Evolutionary conservation across 1,284 basidiomycete species (phyloP).

Genomic region (Macrocystidia cucumis): DNA sequence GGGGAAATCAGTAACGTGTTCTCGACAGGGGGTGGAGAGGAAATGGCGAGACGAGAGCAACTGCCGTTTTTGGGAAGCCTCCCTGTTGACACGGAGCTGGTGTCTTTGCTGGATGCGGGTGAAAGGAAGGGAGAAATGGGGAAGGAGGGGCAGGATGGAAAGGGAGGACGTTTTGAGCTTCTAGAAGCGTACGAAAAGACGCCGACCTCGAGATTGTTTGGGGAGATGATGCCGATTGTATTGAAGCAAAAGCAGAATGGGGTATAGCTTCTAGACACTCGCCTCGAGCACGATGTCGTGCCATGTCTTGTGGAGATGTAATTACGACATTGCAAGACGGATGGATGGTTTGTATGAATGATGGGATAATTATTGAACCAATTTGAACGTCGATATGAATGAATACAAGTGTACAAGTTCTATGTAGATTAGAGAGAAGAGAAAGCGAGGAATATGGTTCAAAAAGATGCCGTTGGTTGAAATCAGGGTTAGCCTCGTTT

Average conservation of each 20-base stretch:
- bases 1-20: conserved; percentile 94
- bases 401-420: too few relatives aligned
- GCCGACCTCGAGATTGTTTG: conserved; percentile 54
- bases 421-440: too few relatives aligned
- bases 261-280: too few relatives aligned
- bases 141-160: conserved; percentile 13
- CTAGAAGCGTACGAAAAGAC: conserved; percentile 52
- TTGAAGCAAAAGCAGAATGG: too few relatives aligned
- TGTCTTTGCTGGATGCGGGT: conserved; percentile 79
- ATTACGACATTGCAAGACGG: too few relatives aligned
- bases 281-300: too few relatives aligned
- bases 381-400: too few relatives aligned
- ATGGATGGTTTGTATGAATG: too few relatives aligned
- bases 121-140: conserved; percentile 11
- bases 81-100: conserved; percentile 92
- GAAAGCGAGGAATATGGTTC: too few relatives aligned
- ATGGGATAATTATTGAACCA: too few relatives aligned
- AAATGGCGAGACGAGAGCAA: conserved; percentile 72
- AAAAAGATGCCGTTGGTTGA: too few relatives aligned
- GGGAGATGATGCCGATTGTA: conserved; percentile 31
- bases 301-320: too few relatives aligned
- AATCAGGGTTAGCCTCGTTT: conserved; percentile 21
- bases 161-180: conserved; percentile 33
- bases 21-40: conserved; percentile 89
- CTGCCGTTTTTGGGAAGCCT: conserved; percentile 83